phyloP scores from a whole-genome alignment of 2,329 filamentous ascomycete genomes.

The Colletotrichum simmondsii region DNA sequence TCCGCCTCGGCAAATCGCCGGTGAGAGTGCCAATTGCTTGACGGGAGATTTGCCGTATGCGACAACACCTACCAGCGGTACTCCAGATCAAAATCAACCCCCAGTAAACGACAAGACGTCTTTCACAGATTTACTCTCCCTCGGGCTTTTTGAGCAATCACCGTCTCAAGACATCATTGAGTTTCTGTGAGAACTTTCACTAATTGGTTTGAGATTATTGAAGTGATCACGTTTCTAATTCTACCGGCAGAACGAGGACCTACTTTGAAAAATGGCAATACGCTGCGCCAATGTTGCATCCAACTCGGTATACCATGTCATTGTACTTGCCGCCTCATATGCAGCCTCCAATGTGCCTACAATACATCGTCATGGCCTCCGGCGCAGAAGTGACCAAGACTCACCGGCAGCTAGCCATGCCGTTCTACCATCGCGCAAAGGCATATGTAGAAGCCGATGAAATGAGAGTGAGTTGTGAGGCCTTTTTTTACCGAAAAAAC shows the following conservation, averaged over 20 bases:
- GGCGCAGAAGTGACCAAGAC: conserved; percentile 29
- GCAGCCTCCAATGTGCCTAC: conserved; percentile 38
- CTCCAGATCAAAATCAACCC: conserved; percentile 1
- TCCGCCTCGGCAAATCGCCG: conserved; percentile 34
- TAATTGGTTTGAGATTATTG: no score
- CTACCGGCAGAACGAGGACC: not conserved
- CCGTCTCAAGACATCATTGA: conserved; percentile 41
- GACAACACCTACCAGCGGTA: not conserved
- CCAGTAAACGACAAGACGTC: conserved; percentile 23
- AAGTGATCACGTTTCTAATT: not conserved
- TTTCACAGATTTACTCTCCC: conserved; percentile 35
- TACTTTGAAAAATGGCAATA: conserved; percentile 37
- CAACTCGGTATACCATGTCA: conserved; percentile 25
- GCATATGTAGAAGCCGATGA: conserved; percentile 37
- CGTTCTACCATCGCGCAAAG: conserved; percentile 37
- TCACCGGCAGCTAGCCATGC: conserved; percentile 29
- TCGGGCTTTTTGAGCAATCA: conserved; percentile 43
- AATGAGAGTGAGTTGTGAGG: conserved; percentile 16
- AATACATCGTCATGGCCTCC: conserved; percentile 37
- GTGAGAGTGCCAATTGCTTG: conserved; percentile 29
- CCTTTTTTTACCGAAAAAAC: not conserved
- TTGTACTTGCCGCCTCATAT: conserved; percentile 35
- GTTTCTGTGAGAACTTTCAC: conserved; percentile 38
- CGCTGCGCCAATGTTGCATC: conserved; percentile 36
- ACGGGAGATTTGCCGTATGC: not conserved